Evolutionary conservation across 352 stramenopile genomes (phyloP).

Genomic region (Phytophthora sp.): DNA sequence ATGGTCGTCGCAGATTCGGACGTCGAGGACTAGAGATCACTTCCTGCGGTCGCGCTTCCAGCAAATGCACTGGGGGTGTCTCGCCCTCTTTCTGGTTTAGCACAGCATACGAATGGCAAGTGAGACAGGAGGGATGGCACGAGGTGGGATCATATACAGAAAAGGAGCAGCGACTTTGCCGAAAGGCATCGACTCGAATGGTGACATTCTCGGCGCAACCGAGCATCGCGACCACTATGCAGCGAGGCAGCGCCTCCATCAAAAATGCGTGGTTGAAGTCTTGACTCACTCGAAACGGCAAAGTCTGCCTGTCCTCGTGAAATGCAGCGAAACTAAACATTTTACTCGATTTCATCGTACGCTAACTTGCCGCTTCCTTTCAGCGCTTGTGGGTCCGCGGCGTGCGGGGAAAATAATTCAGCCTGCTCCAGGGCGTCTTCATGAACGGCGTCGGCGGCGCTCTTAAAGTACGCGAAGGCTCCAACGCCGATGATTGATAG

Average conservation of each 20-base stretch:
- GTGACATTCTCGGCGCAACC: too few species aligned
- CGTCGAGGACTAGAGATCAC: too few species aligned
- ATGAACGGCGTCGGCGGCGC: slow-evolving; percentile 36
- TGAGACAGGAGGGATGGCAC: slow-evolving; percentile 34
- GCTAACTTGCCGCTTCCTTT: slow-evolving; percentile 2
- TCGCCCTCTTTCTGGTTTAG: neutral
- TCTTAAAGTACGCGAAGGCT: slow-evolving; percentile 66
- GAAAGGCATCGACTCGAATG: neutral
- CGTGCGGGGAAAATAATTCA: slow-evolving; percentile 25
- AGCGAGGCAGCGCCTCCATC: too few species aligned
- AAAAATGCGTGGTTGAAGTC: slow-evolving; percentile 7
- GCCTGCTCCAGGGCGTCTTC: slow-evolving; percentile 33
- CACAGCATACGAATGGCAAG: neutral
- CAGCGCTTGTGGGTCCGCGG: slow-evolving; percentile 17
- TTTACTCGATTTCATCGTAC: slow-evolving; percentile 25
- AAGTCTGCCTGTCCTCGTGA: neutral
- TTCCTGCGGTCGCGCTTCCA: slow-evolving; percentile 1
- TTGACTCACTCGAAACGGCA: slow-evolving; percentile 1
- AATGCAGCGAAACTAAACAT: too few species aligned
- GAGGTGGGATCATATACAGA: slow-evolving; percentile 9
- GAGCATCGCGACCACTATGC: slow-evolving; percentile 37
- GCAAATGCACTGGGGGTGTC: slow-evolving; percentile 20
- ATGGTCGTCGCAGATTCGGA: neutral
- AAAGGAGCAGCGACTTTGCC: neutral
- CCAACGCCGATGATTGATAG: slow-evolving; percentile 61